phyloP scores from a whole-genome alignment of 2,329 filamentous ascomycete genomes.

The Claviceps sp. region DNA sequence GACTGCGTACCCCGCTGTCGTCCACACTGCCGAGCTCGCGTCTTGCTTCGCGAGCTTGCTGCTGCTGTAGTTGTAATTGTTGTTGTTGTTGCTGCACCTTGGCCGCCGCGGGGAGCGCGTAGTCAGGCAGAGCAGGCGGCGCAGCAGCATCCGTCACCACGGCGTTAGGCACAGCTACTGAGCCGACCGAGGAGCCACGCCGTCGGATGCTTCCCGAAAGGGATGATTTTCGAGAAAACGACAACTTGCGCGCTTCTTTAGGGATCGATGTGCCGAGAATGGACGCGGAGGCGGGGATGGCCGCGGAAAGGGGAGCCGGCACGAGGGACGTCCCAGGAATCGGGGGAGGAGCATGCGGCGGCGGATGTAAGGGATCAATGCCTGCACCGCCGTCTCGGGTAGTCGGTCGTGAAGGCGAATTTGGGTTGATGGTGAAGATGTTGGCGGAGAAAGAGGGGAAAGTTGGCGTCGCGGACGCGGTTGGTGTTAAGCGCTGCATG shows the following conservation, averaged over 20 bases:
- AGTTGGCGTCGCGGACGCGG: conserved; percentile 17
- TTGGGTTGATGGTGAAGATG: conserved; percentile 12
- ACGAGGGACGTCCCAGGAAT: not conserved
- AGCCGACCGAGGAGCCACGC: conserved; percentile 21
- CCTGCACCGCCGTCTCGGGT: conserved; percentile 21
- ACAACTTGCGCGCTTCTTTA: conserved; percentile 34
- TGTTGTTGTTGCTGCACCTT: conserved; percentile 20
- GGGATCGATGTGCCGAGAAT: not conserved
- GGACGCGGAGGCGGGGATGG: not conserved
- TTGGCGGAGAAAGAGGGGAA: conserved; percentile 23
- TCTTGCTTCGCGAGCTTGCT: conserved; percentile 7
- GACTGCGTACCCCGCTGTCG: conserved; percentile 7
- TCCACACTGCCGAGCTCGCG: conserved; percentile 4
- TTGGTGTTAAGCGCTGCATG: conserved; percentile 6
- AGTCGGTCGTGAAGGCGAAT: conserved; percentile 17
- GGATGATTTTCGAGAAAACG: conserved; percentile 40
- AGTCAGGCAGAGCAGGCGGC: conserved; percentile 41
- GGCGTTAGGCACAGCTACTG: conserved; percentile 22
- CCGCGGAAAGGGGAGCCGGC: not conserved
- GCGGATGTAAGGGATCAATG: conserved; percentile 10
- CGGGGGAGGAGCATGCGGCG: conserved; percentile 11
- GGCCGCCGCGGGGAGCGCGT: conserved; percentile 35
- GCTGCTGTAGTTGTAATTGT: too few species aligned
- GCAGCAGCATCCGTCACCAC: conserved; percentile 31
- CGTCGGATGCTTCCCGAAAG: conserved; percentile 33